Percentiles rank a stretch among this genome's conserved stretches.
phyloP scores from a whole-genome alignment of 306 rosid species.

The Pterocarpus macrocarpus region DNA sequence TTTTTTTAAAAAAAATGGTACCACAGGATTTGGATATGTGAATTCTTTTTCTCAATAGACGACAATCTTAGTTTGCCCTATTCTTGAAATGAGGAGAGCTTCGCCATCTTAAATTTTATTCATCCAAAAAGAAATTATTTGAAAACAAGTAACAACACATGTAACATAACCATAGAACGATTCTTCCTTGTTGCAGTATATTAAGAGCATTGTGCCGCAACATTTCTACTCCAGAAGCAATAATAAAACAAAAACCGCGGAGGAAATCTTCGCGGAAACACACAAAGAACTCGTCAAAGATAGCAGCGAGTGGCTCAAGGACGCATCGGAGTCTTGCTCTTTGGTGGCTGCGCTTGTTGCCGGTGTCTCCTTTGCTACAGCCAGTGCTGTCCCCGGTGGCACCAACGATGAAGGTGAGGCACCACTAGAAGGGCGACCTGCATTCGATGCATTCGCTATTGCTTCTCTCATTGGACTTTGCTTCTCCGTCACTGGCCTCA shows the following conservation, averaged over 20 bases:
- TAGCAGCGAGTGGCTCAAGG: slow-evolving; percentile 47
- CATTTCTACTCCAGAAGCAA: slow-evolving; percentile 36
- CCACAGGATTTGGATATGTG: too few relatives aligned
- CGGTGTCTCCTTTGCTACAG: slow-evolving; percentile 53
- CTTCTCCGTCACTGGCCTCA: slow-evolving; percentile 65
- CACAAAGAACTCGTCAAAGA: slow-evolving; percentile 26
- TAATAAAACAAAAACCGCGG: neutral
- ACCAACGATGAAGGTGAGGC: slow-evolving; percentile 42
- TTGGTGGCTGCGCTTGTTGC: slow-evolving; percentile 56
- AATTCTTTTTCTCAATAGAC: too few relatives aligned
- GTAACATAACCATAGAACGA: too few relatives aligned
- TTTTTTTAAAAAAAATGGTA: too few relatives aligned
- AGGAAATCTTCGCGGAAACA: slow-evolving; percentile 38
- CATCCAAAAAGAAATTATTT: too few relatives aligned
- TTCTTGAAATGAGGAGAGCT: too few relatives aligned
- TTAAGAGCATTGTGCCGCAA: slow-evolving; percentile 43
- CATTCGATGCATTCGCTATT: slow-evolving; percentile 57
- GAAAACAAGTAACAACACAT: too few relatives aligned
- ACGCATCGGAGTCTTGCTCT: slow-evolving; percentile 56
- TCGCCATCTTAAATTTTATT: too few relatives aligned
- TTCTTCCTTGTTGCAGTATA: slow-evolving; percentile 43
- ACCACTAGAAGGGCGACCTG: slow-evolving; percentile 43
- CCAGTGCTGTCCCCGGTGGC: slow-evolving; percentile 60
- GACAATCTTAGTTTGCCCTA: too few relatives aligned
- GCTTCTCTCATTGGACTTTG: slow-evolving; percentile 62